phyloP scores from a whole-genome alignment of 2,329 filamentous ascomycete genomes.

The Talaromyces verruculosus region DNA sequence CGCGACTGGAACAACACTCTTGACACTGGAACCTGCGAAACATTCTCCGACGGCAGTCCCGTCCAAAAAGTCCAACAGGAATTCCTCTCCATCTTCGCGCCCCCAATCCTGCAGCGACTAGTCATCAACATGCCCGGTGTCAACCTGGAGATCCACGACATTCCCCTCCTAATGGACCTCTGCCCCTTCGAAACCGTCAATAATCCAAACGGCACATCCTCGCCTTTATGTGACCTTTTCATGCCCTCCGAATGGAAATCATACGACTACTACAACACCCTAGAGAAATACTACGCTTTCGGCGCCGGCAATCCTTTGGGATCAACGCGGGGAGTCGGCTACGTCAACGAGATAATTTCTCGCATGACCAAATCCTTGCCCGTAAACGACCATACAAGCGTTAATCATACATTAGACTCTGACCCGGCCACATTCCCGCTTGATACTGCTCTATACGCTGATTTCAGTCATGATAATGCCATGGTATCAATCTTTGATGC shows the following conservation, averaged over 20 bases:
- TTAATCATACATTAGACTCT: conserved; percentile 73
- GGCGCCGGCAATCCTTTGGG: conserved; percentile 74
- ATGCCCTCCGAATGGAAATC: conserved; percentile 68
- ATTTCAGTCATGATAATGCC: conserved; percentile 90
- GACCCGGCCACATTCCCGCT: conserved; percentile 71
- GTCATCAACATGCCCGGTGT: conserved; percentile 68
- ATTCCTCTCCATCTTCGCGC: conserved; percentile 66
- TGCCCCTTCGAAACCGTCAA: conserved; percentile 82
- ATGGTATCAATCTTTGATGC: conserved; percentile 76
- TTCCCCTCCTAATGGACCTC: conserved; percentile 78
- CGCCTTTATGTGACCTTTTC: conserved; percentile 76
- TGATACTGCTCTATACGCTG: conserved; percentile 68
- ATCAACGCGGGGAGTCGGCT: conserved; percentile 82
- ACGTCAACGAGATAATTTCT: conserved; percentile 81
- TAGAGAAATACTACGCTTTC: conserved; percentile 84
- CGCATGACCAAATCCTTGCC: conserved; percentile 65
- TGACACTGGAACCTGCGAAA: conserved; percentile 68
- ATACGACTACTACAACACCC: conserved; percentile 77
- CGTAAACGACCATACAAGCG: conserved; percentile 71
- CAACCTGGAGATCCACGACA: conserved; percentile 62
- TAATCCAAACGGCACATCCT: conserved; percentile 53
- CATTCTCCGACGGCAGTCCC: conserved; percentile 62
- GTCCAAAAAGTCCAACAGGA: conserved; percentile 50
- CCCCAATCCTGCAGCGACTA: conserved; percentile 66
- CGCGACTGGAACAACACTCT: conserved; percentile 75